Conservation (phyloP, 306 rosid genomes). For the Corylus americana region DNA sequence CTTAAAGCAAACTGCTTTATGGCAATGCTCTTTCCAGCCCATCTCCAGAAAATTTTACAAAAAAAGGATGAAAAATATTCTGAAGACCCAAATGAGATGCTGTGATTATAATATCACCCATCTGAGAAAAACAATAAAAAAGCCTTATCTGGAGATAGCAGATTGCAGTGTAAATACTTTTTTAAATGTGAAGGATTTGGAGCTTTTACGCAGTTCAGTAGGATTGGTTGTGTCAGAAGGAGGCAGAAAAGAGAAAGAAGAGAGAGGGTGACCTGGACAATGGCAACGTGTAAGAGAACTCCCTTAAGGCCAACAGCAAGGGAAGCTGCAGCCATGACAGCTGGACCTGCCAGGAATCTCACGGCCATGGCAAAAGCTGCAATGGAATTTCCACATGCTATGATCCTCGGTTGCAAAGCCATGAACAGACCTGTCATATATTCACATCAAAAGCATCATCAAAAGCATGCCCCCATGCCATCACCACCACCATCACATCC, state of each 20-base stretch:
- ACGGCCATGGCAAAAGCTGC: constrained; percentile 94
- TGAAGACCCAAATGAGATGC: constrained; percentile 18
- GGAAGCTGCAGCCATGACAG: constrained; percentile 99
- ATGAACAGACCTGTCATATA: constrained; percentile 76
- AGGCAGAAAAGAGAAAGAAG: constrained; percentile 32
- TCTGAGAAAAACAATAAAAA: constrained; percentile 25
- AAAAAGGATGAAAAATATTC: not conserved
- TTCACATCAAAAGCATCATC: constrained; percentile 16
- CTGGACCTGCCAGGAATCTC: constrained; percentile 98
- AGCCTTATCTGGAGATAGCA: constrained; percentile 35
- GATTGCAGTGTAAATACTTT: not conserved
- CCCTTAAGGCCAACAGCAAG: constrained; percentile 91
- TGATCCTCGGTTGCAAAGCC: constrained; percentile 99
- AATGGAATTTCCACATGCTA: constrained; percentile 91
- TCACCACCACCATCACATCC: constrained; percentile 28
- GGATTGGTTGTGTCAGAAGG: constrained; percentile 46
- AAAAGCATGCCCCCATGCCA: constrained; percentile 27
- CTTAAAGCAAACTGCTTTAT: not conserved
- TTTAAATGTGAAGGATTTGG: constrained; percentile 21
- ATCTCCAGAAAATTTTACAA: not conserved
- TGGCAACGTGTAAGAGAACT: constrained; percentile 83
- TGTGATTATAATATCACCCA: not conserved
- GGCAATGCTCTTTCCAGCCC: constrained; percentile 1
- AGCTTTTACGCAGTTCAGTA: constrained; percentile 35
- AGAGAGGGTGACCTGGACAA: constrained; percentile 67